Conservation (phyloP, 495 filamentous ascomycete species). For the Annulohypoxylon stygium region DNA sequence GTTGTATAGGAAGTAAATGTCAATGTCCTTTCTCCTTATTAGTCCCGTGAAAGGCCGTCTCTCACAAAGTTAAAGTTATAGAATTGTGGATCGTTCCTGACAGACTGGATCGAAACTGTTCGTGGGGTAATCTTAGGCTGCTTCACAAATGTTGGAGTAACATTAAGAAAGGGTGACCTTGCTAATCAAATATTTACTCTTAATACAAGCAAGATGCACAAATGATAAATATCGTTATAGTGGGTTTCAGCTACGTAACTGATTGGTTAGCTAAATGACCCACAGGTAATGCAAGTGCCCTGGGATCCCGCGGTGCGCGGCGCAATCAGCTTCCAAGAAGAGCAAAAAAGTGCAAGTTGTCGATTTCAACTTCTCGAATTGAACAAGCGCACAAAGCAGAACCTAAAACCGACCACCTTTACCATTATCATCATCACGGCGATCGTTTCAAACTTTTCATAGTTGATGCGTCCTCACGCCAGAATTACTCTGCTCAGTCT, state of each 20-base stretch:
- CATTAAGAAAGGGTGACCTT: neutral
- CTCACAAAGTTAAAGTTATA: neutral
- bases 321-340: conserved; percentile 41
- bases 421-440: neutral
- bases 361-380: conserved; percentile 43
- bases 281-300: conserved; percentile 2
- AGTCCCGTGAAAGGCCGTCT: neutral
- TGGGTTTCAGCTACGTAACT: neutral
- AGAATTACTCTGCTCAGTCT: conserved; percentile 38
- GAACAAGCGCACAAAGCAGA: conserved; percentile 31
- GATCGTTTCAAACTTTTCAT: neutral
- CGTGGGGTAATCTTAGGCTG: neutral
- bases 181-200: neutral
- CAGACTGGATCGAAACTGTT: conserved; percentile 5
- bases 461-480: conserved; percentile 47
- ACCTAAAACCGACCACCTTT: conserved; percentile 3
- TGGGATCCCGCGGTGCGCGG: conserved; percentile 18
- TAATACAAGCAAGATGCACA: neutral
- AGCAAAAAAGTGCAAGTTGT: conserved; percentile 47
- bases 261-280: neutral
- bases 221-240: conserved; percentile 4
- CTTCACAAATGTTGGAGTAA: neutral
- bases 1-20: neutral
- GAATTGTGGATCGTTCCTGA: neutral
- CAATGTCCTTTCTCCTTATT: neutral